phyloP scores from a whole-genome alignment of 2,329 filamentous ascomycete genomes.

The Stachybotrys elegans region DNA sequence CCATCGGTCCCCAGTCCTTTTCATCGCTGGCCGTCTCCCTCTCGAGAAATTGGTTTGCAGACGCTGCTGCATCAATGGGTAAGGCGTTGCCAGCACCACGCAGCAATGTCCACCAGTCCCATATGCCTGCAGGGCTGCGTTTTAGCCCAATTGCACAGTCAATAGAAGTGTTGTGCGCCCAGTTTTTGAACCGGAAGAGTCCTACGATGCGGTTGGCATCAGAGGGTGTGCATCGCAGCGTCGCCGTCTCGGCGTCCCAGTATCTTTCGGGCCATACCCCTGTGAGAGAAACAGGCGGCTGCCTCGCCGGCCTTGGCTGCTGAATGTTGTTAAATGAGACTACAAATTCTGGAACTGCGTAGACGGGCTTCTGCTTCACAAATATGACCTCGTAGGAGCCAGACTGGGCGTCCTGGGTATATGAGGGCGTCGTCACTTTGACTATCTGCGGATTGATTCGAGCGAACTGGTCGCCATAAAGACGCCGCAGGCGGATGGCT shows the following conservation, averaged over 20 bases:
- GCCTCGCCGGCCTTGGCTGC: neutral
- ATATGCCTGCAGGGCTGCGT: neutral
- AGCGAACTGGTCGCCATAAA: neutral
- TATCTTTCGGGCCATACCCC: neutral
- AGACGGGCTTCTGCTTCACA: neutral
- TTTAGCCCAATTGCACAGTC: neutral
- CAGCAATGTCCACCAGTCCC: neutral
- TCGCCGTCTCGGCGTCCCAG: neutral
- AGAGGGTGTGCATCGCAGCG: neutral
- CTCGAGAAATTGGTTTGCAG: neutral
- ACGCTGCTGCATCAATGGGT: neutral
- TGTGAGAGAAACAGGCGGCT: neutral
- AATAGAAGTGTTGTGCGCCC: neutral
- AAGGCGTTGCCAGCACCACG: neutral
- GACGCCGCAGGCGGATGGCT: neutral
- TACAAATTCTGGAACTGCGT: neutral
- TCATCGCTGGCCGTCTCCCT: neutral
- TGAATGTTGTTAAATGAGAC: neutral
- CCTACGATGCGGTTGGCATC: neutral
- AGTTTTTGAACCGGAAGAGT: neutral
- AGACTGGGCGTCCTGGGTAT: neutral
- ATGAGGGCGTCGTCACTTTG: neutral
- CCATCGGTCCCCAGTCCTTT: neutral
- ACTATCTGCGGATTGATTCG: neutral
- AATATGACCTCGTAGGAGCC: neutral